phyloP scores from a whole-genome alignment of 345 rosid species.

The Nasturtium officinale region DNA sequence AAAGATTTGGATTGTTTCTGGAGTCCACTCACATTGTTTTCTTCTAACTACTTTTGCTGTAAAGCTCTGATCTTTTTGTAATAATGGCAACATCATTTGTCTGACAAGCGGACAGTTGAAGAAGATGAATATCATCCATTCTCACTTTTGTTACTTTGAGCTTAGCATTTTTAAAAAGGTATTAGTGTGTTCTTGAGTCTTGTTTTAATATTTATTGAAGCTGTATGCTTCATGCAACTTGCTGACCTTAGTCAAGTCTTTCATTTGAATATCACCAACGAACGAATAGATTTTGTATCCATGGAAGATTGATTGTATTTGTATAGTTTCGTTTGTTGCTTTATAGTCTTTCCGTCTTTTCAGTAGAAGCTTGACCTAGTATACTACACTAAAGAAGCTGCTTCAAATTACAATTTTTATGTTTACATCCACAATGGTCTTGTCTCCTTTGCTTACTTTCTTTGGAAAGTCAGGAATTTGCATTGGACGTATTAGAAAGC shows the following conservation, averaged over 20 bases:
- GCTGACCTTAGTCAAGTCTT: neutral
- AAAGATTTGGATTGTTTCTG: constrained; percentile 40
- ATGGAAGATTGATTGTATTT: constrained; percentile 7
- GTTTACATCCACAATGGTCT: constrained; percentile 3
- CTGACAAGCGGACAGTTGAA: constrained; percentile 22
- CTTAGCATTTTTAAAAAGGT: constrained; percentile 12
- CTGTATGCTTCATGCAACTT: constrained; percentile 22
- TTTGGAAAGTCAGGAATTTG: neutral
- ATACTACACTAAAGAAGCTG: neutral
- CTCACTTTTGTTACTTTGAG: constrained; percentile 14
- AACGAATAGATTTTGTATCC: neutral
- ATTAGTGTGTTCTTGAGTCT: constrained; percentile 1
- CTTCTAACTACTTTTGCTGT: constrained; percentile 45
- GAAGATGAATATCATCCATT: constrained; percentile 3
- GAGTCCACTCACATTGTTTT: constrained; percentile 46
- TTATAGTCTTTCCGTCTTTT: neutral
- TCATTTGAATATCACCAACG: neutral
- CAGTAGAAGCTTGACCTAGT: constrained; percentile 6
- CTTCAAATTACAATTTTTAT: neutral
- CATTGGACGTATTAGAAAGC: neutral
- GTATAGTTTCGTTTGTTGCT: constrained; percentile 10
- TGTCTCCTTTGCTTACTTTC: constrained; percentile 16
- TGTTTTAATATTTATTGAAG: neutral
- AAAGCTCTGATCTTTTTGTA: constrained; percentile 36
- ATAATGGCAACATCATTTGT: constrained; percentile 31